Conservation (phyloP, 2,329 filamentous ascomycete species). For the Colletotrichum sp. region DNA sequence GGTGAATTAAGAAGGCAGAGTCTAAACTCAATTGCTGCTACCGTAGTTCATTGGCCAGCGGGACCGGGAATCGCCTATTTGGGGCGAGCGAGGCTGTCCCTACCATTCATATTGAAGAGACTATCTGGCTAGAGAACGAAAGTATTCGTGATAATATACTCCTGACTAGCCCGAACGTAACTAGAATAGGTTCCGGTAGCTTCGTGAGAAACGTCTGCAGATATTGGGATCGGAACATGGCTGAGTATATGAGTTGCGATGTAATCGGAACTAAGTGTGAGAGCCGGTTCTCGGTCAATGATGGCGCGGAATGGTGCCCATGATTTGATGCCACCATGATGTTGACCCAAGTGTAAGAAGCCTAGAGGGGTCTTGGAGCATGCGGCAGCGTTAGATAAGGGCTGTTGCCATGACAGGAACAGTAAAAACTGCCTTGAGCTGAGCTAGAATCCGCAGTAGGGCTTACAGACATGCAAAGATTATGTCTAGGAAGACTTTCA, state of each 20-base stretch:
- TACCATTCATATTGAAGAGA: not conserved
- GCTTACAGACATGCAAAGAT: accelerated
- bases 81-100: not conserved
- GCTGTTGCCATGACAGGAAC: too few species aligned
- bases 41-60: not conserved
- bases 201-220: not conserved
- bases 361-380: accelerated
- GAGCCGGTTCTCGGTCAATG: not conserved
- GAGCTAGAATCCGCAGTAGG: not conserved
- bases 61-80: not conserved
- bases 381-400: not conserved
- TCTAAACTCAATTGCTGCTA: not conserved
- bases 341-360: accelerated
- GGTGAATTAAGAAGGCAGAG: not conserved
- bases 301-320: not conserved
- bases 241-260: not conserved
- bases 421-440: not conserved
- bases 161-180: accelerated
- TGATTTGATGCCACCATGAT: not conserved
- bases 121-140: not conserved
- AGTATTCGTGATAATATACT: not conserved
- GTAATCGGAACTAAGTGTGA: not conserved
- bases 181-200: not conserved
- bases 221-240: not conserved
- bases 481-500: accelerated